These are phyloP conservation scores for Xylariomycetidae sp. DNA, from an alignment of 2,329 filamentous ascomycete species.

Conservation along the genomic window DNA sequence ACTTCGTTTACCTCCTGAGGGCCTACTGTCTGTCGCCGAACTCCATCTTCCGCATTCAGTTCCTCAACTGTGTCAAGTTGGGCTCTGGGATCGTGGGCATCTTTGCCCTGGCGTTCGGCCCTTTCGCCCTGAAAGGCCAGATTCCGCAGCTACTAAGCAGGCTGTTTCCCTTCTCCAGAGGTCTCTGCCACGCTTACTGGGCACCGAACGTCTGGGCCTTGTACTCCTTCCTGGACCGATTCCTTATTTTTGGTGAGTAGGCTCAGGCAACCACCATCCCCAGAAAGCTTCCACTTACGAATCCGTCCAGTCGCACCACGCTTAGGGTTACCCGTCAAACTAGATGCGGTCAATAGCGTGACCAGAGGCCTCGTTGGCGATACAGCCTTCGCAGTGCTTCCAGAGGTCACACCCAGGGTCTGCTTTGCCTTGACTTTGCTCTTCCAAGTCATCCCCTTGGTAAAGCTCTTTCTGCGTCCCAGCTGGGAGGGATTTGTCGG, in stretches of 20 bases:
- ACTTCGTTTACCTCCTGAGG: constrained; percentile 89
- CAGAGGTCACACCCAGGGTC: constrained; percentile 70
- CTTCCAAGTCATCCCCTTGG: constrained; percentile 72
- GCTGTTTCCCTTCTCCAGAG: constrained; percentile 89
- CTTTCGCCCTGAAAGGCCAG: constrained; percentile 77
- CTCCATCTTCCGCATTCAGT: constrained; percentile 68
- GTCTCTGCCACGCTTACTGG: constrained; percentile 97
- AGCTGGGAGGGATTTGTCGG: constrained; percentile 88
- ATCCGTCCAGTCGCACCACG: constrained; percentile 70
- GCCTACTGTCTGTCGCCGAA: constrained; percentile 78
- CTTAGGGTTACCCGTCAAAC: constrained; percentile 66
- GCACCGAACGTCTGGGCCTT: constrained; percentile 95
- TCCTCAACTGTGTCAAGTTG: constrained; percentile 78
- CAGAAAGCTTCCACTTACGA: constrained; percentile 25
- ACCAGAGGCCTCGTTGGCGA: constrained; percentile 91
- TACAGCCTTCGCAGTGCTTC: constrained; percentile 87
- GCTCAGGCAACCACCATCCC: constrained; percentile 8
- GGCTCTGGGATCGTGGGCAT: constrained; percentile 65
- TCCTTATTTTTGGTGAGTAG: constrained; percentile 75
- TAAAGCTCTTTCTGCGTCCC: constrained; percentile 74
- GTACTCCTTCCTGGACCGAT: constrained; percentile 84
- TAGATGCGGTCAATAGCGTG: constrained; percentile 75
- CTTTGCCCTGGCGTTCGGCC: constrained; percentile 78
- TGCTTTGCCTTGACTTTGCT: constrained; percentile 80
- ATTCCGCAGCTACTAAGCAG: constrained; percentile 76